These are phyloP conservation scores for Erythrobasidium hasegawianum DNA, from an alignment of 1,284 basidiomycete species.

Conservation along the genomic window DNA sequence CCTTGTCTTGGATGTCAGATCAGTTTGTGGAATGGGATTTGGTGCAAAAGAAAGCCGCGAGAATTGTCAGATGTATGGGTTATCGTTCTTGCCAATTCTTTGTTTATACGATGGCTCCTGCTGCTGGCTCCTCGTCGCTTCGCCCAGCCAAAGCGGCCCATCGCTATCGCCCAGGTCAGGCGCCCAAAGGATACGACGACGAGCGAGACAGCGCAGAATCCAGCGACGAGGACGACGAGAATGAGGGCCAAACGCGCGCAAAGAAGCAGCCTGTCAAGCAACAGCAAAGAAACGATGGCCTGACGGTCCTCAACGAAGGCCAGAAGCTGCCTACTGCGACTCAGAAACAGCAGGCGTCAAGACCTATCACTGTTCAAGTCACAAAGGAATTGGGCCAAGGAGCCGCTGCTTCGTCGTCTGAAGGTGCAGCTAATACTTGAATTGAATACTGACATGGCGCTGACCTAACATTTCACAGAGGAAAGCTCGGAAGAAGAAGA, in stretches of 20 bases:
- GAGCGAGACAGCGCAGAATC: background rate
- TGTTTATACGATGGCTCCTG: conserved; percentile 21
- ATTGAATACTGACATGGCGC: background rate
- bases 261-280: conserved; percentile 12
- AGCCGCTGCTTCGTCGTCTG: too few relatives aligned
- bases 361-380: conserved; percentile 24
- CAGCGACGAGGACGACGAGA: conserved; percentile 15
- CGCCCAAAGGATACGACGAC: conserved; percentile 20
- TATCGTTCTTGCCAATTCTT: too few relatives aligned
- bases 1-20: too few relatives aligned
- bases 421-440: background rate
- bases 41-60: too few relatives aligned
- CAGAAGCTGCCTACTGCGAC: background rate
- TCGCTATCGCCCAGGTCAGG: conserved; percentile 31
- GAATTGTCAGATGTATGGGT: too few relatives aligned
- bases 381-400: conserved; percentile 14
- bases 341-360: conserved; percentile 6
- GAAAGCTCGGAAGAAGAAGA: background rate
- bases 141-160: conserved; percentile 27
- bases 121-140: conserved; percentile 4
- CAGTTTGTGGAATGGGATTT: too few relatives aligned
- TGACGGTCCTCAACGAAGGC: conserved; percentile 27
- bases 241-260: background rate
- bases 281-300: conserved; percentile 13
- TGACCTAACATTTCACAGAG: background rate